A percentile compares a stretch with the other conserved stretches of the same genome.
Evolutionary conservation across 169 alveolate genomes (phyloP).

Genomic region (Plasmodium yoelii): DNA sequence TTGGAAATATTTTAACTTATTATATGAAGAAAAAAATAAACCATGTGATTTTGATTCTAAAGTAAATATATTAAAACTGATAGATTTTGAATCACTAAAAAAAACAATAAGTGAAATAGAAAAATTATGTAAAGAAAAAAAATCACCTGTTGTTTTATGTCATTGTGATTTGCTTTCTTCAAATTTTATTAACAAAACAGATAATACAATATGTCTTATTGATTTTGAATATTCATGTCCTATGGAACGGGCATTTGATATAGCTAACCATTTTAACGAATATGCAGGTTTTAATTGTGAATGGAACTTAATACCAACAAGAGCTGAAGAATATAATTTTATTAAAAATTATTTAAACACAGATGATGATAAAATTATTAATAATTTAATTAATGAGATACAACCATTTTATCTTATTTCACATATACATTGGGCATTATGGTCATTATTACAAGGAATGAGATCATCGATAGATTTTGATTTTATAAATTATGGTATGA

Average conservation of each 20-base stretch:
- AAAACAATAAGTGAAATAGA: slow-evolving; percentile 68
- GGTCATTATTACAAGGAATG: slow-evolving; percentile 83
- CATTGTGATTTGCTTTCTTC: slow-evolving; percentile 83
- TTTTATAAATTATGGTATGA: slow-evolving; percentile 78
- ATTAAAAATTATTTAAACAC: slow-evolving; percentile 64
- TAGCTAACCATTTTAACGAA: slow-evolving; percentile 86
- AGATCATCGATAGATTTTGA: slow-evolving; percentile 80
- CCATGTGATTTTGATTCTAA: slow-evolving; percentile 17
- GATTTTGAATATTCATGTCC: slow-evolving; percentile 86
- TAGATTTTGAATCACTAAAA: slow-evolving; percentile 15
- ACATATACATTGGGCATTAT: slow-evolving; percentile 83
- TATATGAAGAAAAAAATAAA: slow-evolving; percentile 24
- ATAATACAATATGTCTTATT: slow-evolving; percentile 72
- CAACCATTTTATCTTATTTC: slow-evolving; percentile 84
- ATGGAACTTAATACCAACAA: slow-evolving; percentile 77
- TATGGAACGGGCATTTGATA: slow-evolving; percentile 87
- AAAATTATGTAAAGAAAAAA: slow-evolving; percentile 66
- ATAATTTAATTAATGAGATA: slow-evolving; percentile 74
- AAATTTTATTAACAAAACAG: slow-evolving; percentile 76
- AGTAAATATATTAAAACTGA: slow-evolving; percentile 31
- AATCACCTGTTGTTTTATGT: slow-evolving; percentile 85
- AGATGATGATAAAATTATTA: slow-evolving; percentile 53
- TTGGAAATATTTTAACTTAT: slow-evolving; percentile 80
- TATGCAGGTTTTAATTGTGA: slow-evolving; percentile 80
- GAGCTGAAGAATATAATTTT: slow-evolving; percentile 77